phyloP scores from a whole-genome alignment of 192 early-diverging fungal species.

The Lobulomyces angularis region DNA sequence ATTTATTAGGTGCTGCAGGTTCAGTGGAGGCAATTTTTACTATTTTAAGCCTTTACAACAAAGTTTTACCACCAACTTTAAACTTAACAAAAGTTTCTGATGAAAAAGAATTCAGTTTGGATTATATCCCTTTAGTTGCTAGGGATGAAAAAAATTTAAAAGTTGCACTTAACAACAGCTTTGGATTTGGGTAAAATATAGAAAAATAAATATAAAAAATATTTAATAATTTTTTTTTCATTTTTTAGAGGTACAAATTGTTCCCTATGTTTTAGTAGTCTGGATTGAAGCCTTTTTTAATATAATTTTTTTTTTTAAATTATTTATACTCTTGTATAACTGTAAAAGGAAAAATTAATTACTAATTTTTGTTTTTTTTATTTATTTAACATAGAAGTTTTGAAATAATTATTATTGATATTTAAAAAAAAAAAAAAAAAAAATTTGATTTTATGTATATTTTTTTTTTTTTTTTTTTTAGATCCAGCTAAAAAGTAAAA shows the following conservation, averaged over 20 bases:
- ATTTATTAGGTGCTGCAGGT: conserved; percentile 90
- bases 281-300: conserved; percentile 20
- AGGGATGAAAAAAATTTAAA: conserved; percentile 43
- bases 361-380: conserved; percentile 13
- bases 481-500: too few relatives aligned
- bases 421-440: too few relatives aligned
- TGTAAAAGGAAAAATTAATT: neutral
- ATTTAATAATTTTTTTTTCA: too few relatives aligned
- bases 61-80: conserved; percentile 70
- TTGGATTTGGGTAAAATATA: conserved; percentile 98
- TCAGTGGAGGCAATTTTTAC: conserved; percentile 87
- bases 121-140: conserved; percentile 67
- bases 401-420: too few relatives aligned
- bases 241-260: conserved; percentile 68
- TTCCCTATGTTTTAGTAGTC: conserved; percentile 44
- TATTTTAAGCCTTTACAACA: conserved; percentile 56
- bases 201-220: too few relatives aligned
- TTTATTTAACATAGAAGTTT: too few relatives aligned
- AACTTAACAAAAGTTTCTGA: conserved; percentile 49
- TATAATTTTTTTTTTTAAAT: neutral
- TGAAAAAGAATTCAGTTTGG: conserved; percentile 53
- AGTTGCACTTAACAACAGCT: conserved; percentile 72
- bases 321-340: neutral
- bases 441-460: too few relatives aligned
- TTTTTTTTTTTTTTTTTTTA: too few relatives aligned